Base-by-base conservation (phyloP, 192 early-diverging fungal species). In the Coemansia sp. region DNA sequence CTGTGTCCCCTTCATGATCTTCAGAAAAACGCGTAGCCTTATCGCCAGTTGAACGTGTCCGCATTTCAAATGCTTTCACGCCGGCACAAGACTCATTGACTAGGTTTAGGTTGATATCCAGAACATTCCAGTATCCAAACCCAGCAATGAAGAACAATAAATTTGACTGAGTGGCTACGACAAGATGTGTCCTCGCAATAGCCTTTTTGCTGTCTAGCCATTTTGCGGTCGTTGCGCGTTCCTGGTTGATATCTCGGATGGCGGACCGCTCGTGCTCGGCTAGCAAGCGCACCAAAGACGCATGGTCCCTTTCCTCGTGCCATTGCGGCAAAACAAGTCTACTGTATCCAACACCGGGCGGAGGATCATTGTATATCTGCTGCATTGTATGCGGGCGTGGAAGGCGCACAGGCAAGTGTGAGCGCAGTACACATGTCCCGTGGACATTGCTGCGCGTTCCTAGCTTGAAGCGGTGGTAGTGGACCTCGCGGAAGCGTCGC, bases 101-200 rank as follows among this genome's bases (percentile, higher is more conserved):
- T 43, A 81, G 67, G 23, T 63, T 40, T 48, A 81, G 61, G 35
- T 73, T 48, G 33, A 81, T 65, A 45, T 81, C 79, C 40, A 81
- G 67, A 29, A 76, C 62, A 63, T 76, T 81, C 79, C 79, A 81
- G 65, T 76, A 81, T 13, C 79, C 79, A 59, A 81, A 81, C 10
- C 79, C 79, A 13, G 79, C 73, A 20, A 81, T 50, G 11, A 81
- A 75, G 52, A 81, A 75, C 63, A 65, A 71, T 38, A 81, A 58
- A 15, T 67, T 67, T 36, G 63, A 53, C 65, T 81, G 79, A 17
- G 74, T 81, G 0, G 79, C 79, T 23, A 81, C 74, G n/a, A 75
- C 67, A 9, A 73, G 73, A 20, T 81, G 79, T 11, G 79, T 73
- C 11, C 79, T 70, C 5, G 65, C 55, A 23, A 35, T 41, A 23